Evolutionary conservation across 768 basidiomycete species (phyloP).

Genomic region (Cystobasidium onofrii): DNA sequence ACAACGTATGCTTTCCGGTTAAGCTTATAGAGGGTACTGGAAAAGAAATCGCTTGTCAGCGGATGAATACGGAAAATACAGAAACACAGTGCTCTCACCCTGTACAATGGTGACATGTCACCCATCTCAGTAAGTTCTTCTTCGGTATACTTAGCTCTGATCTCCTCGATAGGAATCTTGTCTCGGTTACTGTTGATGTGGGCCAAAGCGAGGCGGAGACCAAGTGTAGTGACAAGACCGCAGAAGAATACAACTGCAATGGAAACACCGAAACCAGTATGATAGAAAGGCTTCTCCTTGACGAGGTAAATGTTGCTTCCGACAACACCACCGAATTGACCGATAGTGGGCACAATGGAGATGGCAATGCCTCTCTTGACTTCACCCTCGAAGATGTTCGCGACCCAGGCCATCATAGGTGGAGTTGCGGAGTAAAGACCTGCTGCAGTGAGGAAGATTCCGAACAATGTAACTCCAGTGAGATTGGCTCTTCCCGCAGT

Average conservation of each 20-base stretch:
- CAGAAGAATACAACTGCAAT: neutral
- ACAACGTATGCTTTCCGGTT: too few relatives aligned
- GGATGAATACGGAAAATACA: neutral
- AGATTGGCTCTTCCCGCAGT: neutral
- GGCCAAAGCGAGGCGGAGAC: neutral
- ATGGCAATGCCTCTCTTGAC: neutral
- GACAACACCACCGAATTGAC: conserved; percentile 18
- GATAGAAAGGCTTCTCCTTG: conserved; percentile 6
- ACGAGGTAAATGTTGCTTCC: conserved; percentile 9
- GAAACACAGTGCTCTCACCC: neutral
- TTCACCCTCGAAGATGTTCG: conserved; percentile 2
- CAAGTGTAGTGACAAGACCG: neutral
- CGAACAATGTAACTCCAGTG: neutral
- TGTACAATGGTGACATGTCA: neutral
- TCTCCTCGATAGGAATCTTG: conserved; percentile 3
- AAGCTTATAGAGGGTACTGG: neutral
- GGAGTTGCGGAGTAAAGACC: conserved; percentile 10
- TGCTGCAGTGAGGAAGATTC: conserved; percentile 6
- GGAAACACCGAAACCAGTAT: conserved; percentile 3
- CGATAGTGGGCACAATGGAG: neutral
- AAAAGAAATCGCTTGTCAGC: neutral
- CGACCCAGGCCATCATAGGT: conserved; percentile 9
- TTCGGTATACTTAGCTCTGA: conserved; percentile 11
- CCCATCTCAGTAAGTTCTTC: conserved; percentile 12
- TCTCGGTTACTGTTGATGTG: conserved; percentile 2